A percentile compares a stretch with the other conserved stretches of the same genome.
These are phyloP conservation scores for Elaeis guineensis DNA, from an alignment of 176 grass and related monocot genomes.

Conservation along the genomic window DNA sequence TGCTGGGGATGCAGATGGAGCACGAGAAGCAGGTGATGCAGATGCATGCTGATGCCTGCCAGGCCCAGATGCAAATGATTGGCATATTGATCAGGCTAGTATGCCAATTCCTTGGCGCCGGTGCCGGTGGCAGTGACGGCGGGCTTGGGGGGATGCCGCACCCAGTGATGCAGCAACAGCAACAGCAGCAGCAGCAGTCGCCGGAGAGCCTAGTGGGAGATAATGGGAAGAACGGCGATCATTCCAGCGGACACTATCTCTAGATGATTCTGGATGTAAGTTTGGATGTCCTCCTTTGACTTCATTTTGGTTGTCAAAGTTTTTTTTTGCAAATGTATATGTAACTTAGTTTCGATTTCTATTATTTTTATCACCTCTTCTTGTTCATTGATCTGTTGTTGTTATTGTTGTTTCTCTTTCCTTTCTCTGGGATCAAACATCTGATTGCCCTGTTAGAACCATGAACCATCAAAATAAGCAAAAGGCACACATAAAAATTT, in stretches of 20 bases:
- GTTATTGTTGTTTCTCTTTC: too few relatives aligned
- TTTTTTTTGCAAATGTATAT: too few relatives aligned
- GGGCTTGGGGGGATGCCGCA: slow-evolving; percentile 6
- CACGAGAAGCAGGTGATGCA: slow-evolving; percentile 9
- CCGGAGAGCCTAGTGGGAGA: slow-evolving; percentile 4
- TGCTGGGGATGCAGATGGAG: slow-evolving; percentile 10
- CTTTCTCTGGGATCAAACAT: too few relatives aligned
- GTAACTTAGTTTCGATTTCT: too few relatives aligned
- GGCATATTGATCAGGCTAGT: slow-evolving; percentile 1
- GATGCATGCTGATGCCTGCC: slow-evolving; percentile 8
- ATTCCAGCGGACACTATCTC: background rate
- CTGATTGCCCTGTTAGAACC: too few relatives aligned
- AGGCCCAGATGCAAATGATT: slow-evolving; percentile 12
- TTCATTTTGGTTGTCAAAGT: too few relatives aligned
- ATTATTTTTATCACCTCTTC: too few relatives aligned
- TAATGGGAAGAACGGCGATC: slow-evolving; percentile 8
- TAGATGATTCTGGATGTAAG: slow-evolving; percentile 3
- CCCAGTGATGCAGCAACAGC: slow-evolving; percentile 9
- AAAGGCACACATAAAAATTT: too few relatives aligned
- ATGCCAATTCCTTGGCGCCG: slow-evolving; percentile 10
- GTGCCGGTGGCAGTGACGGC: slow-evolving; percentile 1
- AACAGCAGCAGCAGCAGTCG: slow-evolving; percentile 1
- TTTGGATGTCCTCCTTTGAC: background rate
- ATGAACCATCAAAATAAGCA: too few relatives aligned
- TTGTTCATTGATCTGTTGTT: too few relatives aligned